A percentile compares a stretch with the other conserved stretches of the same genome.
phyloP scores from a whole-genome alignment of 1,284 basidiomycete species.

The Sanghuangporus baumii region DNA sequence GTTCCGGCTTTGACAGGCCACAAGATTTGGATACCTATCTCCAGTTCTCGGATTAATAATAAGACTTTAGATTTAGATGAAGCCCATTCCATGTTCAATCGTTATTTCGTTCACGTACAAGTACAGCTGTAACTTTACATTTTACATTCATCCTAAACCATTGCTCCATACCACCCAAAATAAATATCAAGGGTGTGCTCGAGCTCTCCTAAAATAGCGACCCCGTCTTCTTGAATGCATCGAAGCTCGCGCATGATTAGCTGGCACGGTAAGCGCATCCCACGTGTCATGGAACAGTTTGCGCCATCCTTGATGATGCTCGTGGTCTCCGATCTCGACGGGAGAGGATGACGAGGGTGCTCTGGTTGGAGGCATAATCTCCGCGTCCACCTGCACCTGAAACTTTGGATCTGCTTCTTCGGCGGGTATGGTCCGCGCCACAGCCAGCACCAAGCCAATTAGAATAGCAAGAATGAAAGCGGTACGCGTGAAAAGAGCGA shows the following conservation, averaged over 20 bases:
- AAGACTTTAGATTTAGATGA: too few species aligned
- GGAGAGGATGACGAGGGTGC: background rate
- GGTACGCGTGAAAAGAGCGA: background rate
- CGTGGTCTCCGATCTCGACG: background rate
- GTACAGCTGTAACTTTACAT: background rate
- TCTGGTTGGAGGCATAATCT: background rate
- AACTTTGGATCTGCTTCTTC: background rate
- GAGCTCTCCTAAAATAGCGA: background rate
- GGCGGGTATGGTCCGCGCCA: background rate
- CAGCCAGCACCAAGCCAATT: background rate
- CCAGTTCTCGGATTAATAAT: too few species aligned
- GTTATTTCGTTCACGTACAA: background rate
- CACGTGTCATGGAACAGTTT: background rate
- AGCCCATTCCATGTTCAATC: too few species aligned
- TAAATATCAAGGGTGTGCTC: conserved; percentile 5
- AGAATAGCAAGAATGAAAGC: background rate
- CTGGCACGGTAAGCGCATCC: background rate
- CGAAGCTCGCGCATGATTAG: background rate
- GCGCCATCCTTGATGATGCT: background rate
- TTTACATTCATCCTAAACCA: background rate
- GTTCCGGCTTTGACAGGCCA: too few species aligned
- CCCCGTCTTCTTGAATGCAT: background rate
- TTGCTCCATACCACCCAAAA: background rate
- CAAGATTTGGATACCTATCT: too few species aligned
- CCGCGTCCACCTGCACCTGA: background rate